Conservation (phyloP, 148 eudicot species). For the Oxyria digyna region DNA sequence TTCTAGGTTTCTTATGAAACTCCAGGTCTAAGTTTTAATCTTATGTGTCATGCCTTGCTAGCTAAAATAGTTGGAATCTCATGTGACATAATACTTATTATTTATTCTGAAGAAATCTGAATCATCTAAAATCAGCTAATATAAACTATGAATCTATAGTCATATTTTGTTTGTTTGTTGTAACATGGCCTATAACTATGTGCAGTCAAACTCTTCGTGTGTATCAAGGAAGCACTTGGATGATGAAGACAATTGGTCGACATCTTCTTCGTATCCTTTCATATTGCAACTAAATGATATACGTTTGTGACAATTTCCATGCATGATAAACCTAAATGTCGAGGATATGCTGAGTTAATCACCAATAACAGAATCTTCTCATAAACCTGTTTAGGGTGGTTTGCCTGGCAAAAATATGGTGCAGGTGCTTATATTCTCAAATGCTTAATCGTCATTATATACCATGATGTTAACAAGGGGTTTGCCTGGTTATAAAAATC, state of each 20-base stretch:
- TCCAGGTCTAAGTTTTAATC: neutral
- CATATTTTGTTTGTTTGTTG: neutral
- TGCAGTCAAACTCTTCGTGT: slow-evolving; percentile 8
- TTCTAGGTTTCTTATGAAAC: neutral
- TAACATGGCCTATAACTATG: neutral
- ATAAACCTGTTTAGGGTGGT: neutral
- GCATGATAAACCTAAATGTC: neutral
- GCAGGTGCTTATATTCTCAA: neutral
- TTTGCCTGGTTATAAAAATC: neutral
- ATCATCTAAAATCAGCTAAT: neutral
- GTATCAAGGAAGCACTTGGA: slow-evolving; percentile 5
- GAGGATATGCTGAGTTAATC: neutral
- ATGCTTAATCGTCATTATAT: neutral
- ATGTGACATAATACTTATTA: neutral
- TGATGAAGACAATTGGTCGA: slow-evolving; percentile 8
- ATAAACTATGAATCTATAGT: neutral
- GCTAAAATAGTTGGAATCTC: neutral
- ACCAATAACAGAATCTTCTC: neutral
- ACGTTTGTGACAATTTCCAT: neutral
- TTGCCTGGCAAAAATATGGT: neutral
- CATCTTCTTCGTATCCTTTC: slow-evolving; percentile 11
- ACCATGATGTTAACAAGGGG: neutral
- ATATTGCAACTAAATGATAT: neutral
- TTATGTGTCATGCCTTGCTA: neutral
- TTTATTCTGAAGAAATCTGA: neutral